Conservation (phyloP, 306 rosid species). For the Chamaecrista fasciculata region DNA sequence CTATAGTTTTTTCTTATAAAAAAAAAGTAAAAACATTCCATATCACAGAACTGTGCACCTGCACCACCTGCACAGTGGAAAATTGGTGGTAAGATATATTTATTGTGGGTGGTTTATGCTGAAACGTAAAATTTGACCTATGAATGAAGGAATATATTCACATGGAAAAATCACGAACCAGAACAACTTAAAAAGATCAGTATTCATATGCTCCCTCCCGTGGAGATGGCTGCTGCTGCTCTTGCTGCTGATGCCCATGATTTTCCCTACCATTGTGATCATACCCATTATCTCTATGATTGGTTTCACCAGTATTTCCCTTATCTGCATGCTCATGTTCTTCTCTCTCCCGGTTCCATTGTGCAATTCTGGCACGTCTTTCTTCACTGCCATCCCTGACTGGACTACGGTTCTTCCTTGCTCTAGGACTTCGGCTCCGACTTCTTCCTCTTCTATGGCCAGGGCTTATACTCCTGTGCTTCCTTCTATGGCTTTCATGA, state of each 20-base stretch:
- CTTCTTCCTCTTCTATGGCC: constrained; percentile 48
- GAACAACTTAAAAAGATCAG: constrained; percentile 32
- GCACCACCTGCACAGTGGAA: constrained; percentile 91
- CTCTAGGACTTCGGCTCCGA: constrained; percentile 51
- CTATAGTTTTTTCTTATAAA: constrained; percentile 39
- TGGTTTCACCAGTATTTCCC: constrained; percentile 22
- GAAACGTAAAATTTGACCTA: constrained; percentile 28
- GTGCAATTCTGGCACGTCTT: constrained; percentile 79
- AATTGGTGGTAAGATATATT: constrained; percentile 69
- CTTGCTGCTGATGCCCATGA: constrained; percentile 26
- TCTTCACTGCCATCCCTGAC: constrained; percentile 74
- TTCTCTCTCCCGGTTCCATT: constrained; percentile 78
- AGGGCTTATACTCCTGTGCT: constrained; percentile 60
- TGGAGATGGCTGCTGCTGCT: constrained; percentile 34
- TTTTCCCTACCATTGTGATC: constrained; percentile 31
- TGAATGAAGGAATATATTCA: background rate
- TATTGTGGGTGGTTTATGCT: constrained; percentile 30
- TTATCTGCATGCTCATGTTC: constrained; percentile 33
- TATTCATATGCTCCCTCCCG: constrained; percentile 33
- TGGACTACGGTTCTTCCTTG: constrained; percentile 54
- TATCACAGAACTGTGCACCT: constrained; percentile 68
- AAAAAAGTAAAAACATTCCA: constrained; percentile 41
- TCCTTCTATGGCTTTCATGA: constrained; percentile 52
- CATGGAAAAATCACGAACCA: constrained; percentile 44
- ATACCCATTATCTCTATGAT: constrained; percentile 6